A percentile compares a stretch with the other conserved stretches of the same genome.
phyloP scores from a whole-genome alignment of 2,329 filamentous ascomycete genomes.

The Beauveria sp. region DNA sequence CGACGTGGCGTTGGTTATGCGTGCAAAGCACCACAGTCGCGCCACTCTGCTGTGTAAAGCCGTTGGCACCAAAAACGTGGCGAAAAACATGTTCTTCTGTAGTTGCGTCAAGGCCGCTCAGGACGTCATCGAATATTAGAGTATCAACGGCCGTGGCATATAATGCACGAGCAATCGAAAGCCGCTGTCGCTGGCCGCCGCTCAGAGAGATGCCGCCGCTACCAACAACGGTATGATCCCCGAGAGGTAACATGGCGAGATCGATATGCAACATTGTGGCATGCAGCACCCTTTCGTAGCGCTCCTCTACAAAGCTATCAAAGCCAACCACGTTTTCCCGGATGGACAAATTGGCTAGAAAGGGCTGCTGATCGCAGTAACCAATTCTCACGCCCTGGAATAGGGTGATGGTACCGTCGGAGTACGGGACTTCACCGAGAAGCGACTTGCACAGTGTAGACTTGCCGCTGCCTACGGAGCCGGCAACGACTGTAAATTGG shows the following conservation, averaged over 20 bases:
- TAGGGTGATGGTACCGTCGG: constrained; percentile 5
- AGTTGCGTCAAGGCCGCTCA: constrained; percentile 27
- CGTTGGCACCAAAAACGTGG: constrained; percentile 21
- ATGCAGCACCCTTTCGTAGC: constrained; percentile 17
- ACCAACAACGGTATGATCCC: constrained; percentile 25
- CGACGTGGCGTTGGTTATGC: constrained; percentile 30
- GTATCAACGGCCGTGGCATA: constrained; percentile 20
- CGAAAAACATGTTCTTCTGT: constrained; percentile 26
- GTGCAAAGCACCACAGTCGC: constrained; percentile 29
- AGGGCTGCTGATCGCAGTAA: constrained; percentile 20
- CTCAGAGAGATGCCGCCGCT: constrained; percentile 24
- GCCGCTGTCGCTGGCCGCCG: constrained; percentile 21
- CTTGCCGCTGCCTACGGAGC: constrained; percentile 33
- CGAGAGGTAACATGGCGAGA: constrained; percentile 17
- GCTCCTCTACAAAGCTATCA: constrained; percentile 12
- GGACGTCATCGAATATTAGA: constrained; percentile 27
- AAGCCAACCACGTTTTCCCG: constrained; percentile 19
- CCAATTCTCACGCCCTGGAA: constrained; percentile 10
- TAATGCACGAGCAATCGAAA: constrained; percentile 24
- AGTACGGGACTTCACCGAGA: constrained; percentile 13
- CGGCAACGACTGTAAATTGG: constrained; percentile 29
- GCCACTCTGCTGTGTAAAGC: constrained; percentile 18
- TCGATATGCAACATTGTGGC: constrained; percentile 17
- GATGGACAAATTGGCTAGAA: constrained; percentile 17
- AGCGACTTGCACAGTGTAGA: constrained; percentile 31